Conservation (phyloP, 2,329 filamentous ascomycete species). For the Pseudogymnoascus sp. region DNA sequence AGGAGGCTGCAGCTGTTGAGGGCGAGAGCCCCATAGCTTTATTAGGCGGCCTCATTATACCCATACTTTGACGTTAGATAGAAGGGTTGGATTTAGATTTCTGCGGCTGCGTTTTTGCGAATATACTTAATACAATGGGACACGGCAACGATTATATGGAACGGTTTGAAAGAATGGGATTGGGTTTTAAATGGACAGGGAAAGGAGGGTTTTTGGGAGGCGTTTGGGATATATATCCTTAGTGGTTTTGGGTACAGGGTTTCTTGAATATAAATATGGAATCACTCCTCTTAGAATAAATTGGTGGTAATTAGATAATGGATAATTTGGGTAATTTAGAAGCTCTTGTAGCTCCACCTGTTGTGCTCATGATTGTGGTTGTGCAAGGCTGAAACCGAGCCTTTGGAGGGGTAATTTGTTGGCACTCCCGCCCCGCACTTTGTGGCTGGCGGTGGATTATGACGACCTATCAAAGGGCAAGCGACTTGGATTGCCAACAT, state of each 20-base stretch:
- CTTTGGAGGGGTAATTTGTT: slow-evolving; percentile 8
- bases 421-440: slow-evolving; percentile 1
- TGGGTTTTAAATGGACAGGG: neutral
- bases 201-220: neutral
- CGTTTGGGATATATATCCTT: neutral
- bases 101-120: neutral
- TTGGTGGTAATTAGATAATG: neutral
- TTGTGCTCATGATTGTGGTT: neutral
- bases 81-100: neutral
- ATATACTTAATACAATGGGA: neutral
- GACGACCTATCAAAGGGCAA: slow-evolving; percentile 9
- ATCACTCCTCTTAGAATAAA: slow-evolving; percentile 3
- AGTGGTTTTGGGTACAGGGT: neutral
- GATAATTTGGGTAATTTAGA: neutral
- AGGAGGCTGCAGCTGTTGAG: slow-evolving; percentile 23
- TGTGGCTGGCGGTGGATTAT: slow-evolving; percentile 5
- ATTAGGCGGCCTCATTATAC: neutral
- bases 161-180: neutral
- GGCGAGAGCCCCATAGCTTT: neutral
- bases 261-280: neutral
- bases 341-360: neutral
- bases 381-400: slow-evolving; percentile 2
- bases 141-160: neutral
- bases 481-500: neutral
- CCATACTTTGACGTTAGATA: neutral